Conservation (phyloP, 2,329 filamentous ascomycete species). For the Leptoxyphium fumago region DNA sequence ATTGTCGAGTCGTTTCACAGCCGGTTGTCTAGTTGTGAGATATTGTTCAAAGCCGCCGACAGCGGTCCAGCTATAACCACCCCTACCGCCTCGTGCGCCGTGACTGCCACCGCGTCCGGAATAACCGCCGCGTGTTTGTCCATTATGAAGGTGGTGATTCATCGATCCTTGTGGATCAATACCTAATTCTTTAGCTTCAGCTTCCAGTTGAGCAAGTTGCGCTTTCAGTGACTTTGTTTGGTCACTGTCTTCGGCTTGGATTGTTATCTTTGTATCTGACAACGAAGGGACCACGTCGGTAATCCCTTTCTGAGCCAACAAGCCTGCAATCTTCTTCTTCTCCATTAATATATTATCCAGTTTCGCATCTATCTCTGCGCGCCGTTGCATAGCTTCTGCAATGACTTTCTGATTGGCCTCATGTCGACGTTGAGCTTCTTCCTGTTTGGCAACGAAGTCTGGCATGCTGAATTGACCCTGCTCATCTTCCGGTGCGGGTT, state of each 20-base stretch:
- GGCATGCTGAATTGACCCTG: constrained; percentile 43
- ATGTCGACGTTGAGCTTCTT: constrained; percentile 54
- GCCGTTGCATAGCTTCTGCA: constrained; percentile 46
- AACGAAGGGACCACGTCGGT: not conserved
- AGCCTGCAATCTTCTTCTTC: constrained; percentile 45
- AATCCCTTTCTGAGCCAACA: constrained; percentile 41
- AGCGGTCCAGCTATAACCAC: constrained; percentile 31
- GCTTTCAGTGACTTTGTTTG: constrained; percentile 54
- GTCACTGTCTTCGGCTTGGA: constrained; percentile 19
- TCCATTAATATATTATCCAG: constrained; percentile 51
- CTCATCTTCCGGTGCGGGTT: constrained; percentile 3
- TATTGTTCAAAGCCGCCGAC: constrained; percentile 31
- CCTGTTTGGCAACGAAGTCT: constrained; percentile 53
- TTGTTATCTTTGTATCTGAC: constrained; percentile 7
- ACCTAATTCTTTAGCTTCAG: constrained; percentile 55
- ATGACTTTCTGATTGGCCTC: constrained; percentile 51
- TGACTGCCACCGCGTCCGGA: constrained; percentile 20
- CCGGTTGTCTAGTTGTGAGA: constrained; percentile 6
- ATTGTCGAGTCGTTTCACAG: constrained; percentile 56
- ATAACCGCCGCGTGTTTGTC: constrained; percentile 6
- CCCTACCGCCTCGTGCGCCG: constrained; percentile 29
- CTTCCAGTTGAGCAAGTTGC: constrained; percentile 57
- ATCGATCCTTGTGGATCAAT: constrained; percentile 36
- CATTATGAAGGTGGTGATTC: not conserved
- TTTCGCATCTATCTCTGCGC: constrained; percentile 50